These are phyloP conservation scores for Blastomyces gilchristii DNA, from an alignment of 2,329 filamentous ascomycete species.

Conservation along the genomic window DNA sequence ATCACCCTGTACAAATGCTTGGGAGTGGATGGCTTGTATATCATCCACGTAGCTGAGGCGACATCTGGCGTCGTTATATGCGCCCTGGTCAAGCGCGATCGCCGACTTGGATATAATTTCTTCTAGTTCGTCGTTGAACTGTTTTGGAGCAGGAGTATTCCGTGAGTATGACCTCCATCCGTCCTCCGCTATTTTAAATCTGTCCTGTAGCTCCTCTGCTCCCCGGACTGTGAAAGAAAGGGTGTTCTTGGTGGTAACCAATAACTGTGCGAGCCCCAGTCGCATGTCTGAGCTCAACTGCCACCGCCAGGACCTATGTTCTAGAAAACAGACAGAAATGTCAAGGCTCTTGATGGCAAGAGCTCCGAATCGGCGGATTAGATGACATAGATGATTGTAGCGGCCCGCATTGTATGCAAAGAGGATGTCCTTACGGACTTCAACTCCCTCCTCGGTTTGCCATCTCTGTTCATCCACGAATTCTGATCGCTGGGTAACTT, in stretches of 20 bases:
- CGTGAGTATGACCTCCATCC: not conserved
- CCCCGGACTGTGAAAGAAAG: not conserved
- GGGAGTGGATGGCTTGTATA: not conserved
- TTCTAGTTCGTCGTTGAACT: not conserved
- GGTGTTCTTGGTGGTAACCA: not conserved
- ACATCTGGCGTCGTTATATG: not conserved
- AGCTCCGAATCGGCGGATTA: constrained; percentile 1
- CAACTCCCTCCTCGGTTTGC: not conserved
- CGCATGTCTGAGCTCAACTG: not conserved
- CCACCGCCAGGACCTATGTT: not conserved
- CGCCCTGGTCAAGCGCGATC: not conserved
- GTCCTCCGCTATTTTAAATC: not conserved
- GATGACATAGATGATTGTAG: constrained; percentile 1
- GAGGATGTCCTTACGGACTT: constrained; percentile 1
- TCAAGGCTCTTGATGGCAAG: not conserved
- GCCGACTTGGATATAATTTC: not conserved
- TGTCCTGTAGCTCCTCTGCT: not conserved
- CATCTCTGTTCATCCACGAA: not conserved
- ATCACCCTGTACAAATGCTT: not conserved
- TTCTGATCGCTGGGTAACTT: not conserved
- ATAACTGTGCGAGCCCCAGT: not conserved
- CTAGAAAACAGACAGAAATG: not conserved
- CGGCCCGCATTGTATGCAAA: constrained; percentile 2
- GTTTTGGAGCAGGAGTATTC: not conserved
- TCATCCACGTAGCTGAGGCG: not conserved